Evolutionary conservation across 805 yeast genomes (phyloP), one percentile per base, ranked within the genome.

Genomic region (Cyberlindnera nakhonratchasimensis): DNA sequence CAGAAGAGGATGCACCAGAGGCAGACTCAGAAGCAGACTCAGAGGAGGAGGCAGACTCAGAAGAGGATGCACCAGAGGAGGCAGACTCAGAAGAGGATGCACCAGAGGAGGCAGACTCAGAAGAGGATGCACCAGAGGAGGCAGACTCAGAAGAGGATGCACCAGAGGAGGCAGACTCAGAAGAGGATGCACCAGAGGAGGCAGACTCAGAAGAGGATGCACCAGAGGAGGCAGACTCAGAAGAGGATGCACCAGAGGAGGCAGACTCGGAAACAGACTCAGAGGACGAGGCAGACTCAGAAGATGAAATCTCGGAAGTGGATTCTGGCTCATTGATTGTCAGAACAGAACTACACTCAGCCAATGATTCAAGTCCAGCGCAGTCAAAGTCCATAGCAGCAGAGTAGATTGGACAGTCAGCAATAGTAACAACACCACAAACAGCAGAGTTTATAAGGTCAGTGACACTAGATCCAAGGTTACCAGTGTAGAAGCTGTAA

Each of bases 401-500:
- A 8, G 39, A 20, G 37, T 46, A 42, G 14, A 37, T 13, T 5
- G 37, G 34, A 36, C 57, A 52, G 17, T 47, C 31, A 6, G 21
- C 19, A 16, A 44, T 33, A 17, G 29, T 39, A 11, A 34, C 3
- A 17, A 47, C 21, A 34, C 40, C 45, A 29, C 57, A 53, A 3
- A 21, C 12, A 12, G 28, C 33, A 3, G 10, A 11, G 10, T 37
- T 35, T 8, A 45, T 12, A 2, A 39, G 9, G 0, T 39, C 17
- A 16, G 34, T 34, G 7, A 53, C 39, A n/a, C 29, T 40, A 9
- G 52, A 41, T 3, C 51, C 53, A 6, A 47, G 7, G 36, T 43
- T 39, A 31, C 53, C 55, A 16, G 54, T 51, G 45, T 48, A 53
- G 41, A 52, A 48, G 3, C 37, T 17, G 22, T 45, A 47, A 23